Base-by-base conservation (phyloP, 495 filamentous ascomycete genomes). In the Podospora pseudopauciseta region DNA sequence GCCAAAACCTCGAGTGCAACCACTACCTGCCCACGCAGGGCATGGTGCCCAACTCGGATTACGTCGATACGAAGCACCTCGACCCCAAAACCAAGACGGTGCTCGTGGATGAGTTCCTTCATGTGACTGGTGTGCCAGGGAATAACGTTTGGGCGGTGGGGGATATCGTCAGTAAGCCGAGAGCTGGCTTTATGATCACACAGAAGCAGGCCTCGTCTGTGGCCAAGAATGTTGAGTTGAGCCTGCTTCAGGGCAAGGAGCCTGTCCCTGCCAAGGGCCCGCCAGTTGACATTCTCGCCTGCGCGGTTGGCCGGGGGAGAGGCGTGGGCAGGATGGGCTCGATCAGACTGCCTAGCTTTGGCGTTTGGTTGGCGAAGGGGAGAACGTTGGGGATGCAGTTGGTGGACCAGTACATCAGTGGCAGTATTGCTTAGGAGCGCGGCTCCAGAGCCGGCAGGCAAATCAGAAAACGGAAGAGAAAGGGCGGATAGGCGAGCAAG, bases 11-110 rank as follows among this genome's bases (percentile, higher is more conserved):
- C 64, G 62, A 67, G 0, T 84, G 85, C 0, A 88, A 90, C 72
- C 64, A 90, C 19, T 90, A 89, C 77, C 83, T 91, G 63, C 84
- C 89, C 3, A 87, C 87, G 2, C 86, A 82, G 64, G 89, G 89
- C 23, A 79, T 84, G 13, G 57, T 81, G 0, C 86, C 89, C 57
- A 91, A 91, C 80, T 86, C 84, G 59, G 80, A 79, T 19, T 91
- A 85, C 77, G 72, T 91, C 20, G 80, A 86, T 4, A 71, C 75
- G 11, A 68, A 78, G 27, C 75, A 86, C 59, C 80, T 90, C 4
- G 82, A 84, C 49, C 65, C 20, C 0, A 44, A 75, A 11, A 69
- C 75, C 28, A 85, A 83, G 39, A 87, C 82, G 76, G 83, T 91
- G 68, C 67, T 75, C 44, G 84, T 89, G 18, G 83, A 90, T 68